Conservation (phyloP, 2,329 filamentous ascomycete species). For the Akanthomyces dipterigenus region DNA sequence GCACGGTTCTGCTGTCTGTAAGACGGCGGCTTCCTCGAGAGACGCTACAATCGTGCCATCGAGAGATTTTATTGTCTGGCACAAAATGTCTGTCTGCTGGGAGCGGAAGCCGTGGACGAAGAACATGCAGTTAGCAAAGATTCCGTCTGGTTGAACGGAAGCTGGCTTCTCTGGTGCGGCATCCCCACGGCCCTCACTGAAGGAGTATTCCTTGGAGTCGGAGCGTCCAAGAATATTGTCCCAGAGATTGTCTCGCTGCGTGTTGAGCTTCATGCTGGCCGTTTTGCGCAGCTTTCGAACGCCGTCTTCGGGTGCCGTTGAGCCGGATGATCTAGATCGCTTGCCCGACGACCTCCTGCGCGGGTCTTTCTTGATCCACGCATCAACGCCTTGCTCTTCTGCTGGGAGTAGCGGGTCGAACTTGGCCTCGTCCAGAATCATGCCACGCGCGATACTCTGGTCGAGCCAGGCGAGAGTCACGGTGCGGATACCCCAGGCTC, state of each 20-base stretch:
- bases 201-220: slow-evolving; percentile 28
- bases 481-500: slow-evolving; percentile 70
- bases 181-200: slow-evolving; percentile 20
- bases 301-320: slow-evolving; percentile 45
- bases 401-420: slow-evolving; percentile 69
- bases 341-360: slow-evolving; percentile 49
- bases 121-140: slow-evolving; percentile 52
- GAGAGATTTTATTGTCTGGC: slow-evolving; percentile 41
- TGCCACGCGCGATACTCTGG: slow-evolving; percentile 75
- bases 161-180: slow-evolving; percentile 10
- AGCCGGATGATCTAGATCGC: slow-evolving; percentile 45
- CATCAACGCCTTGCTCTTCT: slow-evolving; percentile 68
- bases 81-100: slow-evolving; percentile 42
- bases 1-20: slow-evolving; percentile 21
- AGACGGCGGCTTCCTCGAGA: slow-evolving; percentile 33
- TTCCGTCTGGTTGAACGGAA: slow-evolving; percentile 27
- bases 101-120: slow-evolving; percentile 53
- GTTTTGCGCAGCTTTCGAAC: slow-evolving; percentile 80
- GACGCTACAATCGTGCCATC: slow-evolving; percentile 38
- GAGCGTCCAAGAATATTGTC: slow-evolving; percentile 66
- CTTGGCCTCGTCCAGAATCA: slow-evolving; percentile 81
- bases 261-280: slow-evolving; percentile 75
- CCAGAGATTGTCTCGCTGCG: slow-evolving; percentile 81
- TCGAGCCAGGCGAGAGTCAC: slow-evolving; percentile 81
- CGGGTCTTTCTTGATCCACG: slow-evolving; percentile 55